Conservation (phyloP, 139 green algal genomes). For the Ettlia oleoabundans region DNA sequence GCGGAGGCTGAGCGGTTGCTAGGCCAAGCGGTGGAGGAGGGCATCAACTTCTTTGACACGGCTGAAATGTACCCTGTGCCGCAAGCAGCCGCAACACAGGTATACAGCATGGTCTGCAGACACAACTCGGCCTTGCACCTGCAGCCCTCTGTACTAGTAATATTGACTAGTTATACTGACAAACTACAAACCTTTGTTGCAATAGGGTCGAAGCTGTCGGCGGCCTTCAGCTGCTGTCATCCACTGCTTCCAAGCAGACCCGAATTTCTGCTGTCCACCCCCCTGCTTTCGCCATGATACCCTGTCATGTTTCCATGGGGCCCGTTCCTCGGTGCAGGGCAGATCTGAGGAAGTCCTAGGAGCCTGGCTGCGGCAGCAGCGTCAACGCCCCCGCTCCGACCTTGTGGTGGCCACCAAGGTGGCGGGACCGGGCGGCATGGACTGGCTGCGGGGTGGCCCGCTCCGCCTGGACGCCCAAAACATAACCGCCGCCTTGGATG, state of each 20-base stretch:
- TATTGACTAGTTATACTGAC: no score
- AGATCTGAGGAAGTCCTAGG: slow-evolving; percentile 67
- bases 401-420: slow-evolving; percentile 79
- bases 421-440: slow-evolving; percentile 82
- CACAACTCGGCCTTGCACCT: no score
- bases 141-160: no score
- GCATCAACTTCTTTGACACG: slow-evolving; percentile 88
- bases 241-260: no score
- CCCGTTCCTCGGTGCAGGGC: slow-evolving; percentile 36
- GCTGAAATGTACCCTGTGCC: slow-evolving; percentile 93
- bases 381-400: slow-evolving; percentile 39
- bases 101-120: neutral
- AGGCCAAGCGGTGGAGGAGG: slow-evolving; percentile 61
- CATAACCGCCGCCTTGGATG: slow-evolving; percentile 77
- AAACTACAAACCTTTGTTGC: no score
- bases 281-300: no score
- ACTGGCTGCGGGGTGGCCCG: slow-evolving; percentile 83
- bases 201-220: no score
- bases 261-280: no score
- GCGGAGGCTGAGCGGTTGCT: slow-evolving; percentile 58
- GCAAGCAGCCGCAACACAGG: slow-evolving; percentile 61
- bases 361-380: slow-evolving; percentile 49
- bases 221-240: no score
- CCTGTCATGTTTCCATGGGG: neutral
- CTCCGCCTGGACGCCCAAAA: slow-evolving; percentile 59